phyloP scores from a whole-genome alignment of 176 grass and related monocot species.

The Oryza officinalis region DNA sequence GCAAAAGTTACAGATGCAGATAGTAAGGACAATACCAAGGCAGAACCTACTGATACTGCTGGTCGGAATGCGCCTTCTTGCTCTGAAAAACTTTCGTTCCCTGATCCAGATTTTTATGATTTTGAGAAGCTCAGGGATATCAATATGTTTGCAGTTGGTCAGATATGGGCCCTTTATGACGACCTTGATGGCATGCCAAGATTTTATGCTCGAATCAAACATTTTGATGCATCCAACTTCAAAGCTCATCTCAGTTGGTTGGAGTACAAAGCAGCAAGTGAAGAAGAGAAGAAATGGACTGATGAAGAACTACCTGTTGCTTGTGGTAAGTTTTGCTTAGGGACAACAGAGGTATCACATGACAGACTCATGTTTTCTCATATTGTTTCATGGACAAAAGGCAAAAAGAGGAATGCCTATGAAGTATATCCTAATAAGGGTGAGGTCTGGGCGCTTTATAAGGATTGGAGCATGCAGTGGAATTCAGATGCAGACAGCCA shows the following conservation, averaged over 20 bases:
- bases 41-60: constrained; percentile 38
- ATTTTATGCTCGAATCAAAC: constrained; percentile 78
- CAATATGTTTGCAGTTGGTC: constrained; percentile 59
- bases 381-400: constrained; percentile 60
- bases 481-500: constrained; percentile 67
- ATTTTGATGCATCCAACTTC: constrained; percentile 52
- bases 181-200: constrained; percentile 87
- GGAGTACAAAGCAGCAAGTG: constrained; percentile 42
- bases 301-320: constrained; percentile 72
- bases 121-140: constrained; percentile 74
- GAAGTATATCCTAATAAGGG: constrained; percentile 69
- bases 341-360: constrained; percentile 45
- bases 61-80: constrained; percentile 20
- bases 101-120: constrained; percentile 83
- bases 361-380: constrained; percentile 87
- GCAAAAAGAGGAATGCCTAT: constrained; percentile 61
- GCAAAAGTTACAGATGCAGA: constrained; percentile 28
- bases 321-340: constrained; percentile 73
- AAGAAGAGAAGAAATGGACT: constrained; percentile 56
- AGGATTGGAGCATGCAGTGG: constrained; percentile 84
- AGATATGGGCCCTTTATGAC: constrained; percentile 95
- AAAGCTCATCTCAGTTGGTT: constrained; percentile 75
- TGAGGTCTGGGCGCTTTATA: constrained; percentile 92
- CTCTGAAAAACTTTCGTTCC: constrained; percentile 44
- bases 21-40: constrained; percentile 30